A percentile compares a stretch with the other conserved stretches of the same genome.
Conservation (phyloP, 257 asterid species). For the Fraxinus pennsylvanica region DNA sequence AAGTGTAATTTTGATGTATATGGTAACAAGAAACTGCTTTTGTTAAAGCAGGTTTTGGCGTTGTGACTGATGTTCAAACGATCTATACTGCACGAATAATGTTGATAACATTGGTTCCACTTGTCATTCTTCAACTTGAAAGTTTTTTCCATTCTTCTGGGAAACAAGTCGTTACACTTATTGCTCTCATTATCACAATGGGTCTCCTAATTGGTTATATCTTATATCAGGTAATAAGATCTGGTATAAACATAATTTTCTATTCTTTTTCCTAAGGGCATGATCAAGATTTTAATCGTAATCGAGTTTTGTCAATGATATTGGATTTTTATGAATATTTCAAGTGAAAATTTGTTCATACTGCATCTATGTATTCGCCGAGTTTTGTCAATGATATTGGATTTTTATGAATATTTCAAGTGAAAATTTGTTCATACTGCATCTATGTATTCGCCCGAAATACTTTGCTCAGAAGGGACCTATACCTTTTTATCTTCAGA, state of each 20-base stretch:
- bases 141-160: slow-evolving; percentile 26
- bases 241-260: no score
- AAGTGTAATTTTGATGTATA: neutral
- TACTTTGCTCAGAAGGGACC: no score
- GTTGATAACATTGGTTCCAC: slow-evolving; percentile 48
- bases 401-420: no score
- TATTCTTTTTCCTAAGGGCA: no score
- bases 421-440: no score
- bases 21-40: neutral
- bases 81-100: slow-evolving; percentile 60
- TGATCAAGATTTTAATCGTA: no score
- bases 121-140: slow-evolving; percentile 40
- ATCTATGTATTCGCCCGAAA: no score
- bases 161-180: slow-evolving; percentile 36
- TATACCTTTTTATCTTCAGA: slow-evolving; percentile 23
- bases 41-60: slow-evolving; percentile 40
- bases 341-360: no score
- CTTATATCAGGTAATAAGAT: slow-evolving; percentile 43
- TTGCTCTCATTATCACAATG: slow-evolving; percentile 44
- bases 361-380: no score
- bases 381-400: no score
- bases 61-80: slow-evolving; percentile 57
- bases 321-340: no score
- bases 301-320: no score
- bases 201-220: slow-evolving; percentile 38